Conservation (phyloP, 345 rosid species). For the Ricinus communis region DNA sequence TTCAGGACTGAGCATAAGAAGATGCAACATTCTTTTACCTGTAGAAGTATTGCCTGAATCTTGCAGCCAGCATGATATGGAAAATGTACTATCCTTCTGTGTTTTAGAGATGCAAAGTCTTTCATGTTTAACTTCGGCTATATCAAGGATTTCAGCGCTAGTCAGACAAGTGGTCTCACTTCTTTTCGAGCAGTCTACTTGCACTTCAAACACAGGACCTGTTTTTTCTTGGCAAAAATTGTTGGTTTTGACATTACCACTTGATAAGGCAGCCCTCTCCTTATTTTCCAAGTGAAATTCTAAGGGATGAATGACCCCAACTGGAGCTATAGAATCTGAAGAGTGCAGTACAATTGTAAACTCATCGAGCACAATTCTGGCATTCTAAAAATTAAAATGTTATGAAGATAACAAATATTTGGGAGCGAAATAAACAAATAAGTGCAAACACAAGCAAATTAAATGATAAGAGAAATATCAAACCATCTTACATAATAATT, state of each 20-base stretch:
- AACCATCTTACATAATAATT: neutral
- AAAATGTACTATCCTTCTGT: slow-evolving; percentile 52
- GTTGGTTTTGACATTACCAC: slow-evolving; percentile 16
- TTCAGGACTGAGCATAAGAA: neutral
- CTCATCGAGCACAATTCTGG: slow-evolving; percentile 80
- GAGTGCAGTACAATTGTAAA: slow-evolving; percentile 76
- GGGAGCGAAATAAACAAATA: neutral
- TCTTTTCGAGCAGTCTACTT: slow-evolving; percentile 42
- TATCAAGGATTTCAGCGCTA: slow-evolving; percentile 33
- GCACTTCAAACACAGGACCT: slow-evolving; percentile 61
- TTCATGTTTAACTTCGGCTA: slow-evolving; percentile 38
- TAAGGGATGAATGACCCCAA: slow-evolving; percentile 82
- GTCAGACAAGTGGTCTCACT: slow-evolving; percentile 32
- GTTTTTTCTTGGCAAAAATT: slow-evolving; percentile 32
- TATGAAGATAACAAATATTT: slow-evolving; percentile 3
- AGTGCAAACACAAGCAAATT: neutral
- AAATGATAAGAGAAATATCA: neutral
- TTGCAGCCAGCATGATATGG: slow-evolving; percentile 85
- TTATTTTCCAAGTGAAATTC: slow-evolving; percentile 75
- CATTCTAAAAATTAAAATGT: slow-evolving; percentile 53
- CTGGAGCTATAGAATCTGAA: slow-evolving; percentile 85
- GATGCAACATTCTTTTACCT: slow-evolving; percentile 41
- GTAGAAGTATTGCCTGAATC: slow-evolving; percentile 45
- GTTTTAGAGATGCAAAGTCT: slow-evolving; percentile 52
- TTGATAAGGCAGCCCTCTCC: slow-evolving; percentile 26